phyloP scores from a whole-genome alignment of 331 rosid species.

The Acacia concinna region DNA sequence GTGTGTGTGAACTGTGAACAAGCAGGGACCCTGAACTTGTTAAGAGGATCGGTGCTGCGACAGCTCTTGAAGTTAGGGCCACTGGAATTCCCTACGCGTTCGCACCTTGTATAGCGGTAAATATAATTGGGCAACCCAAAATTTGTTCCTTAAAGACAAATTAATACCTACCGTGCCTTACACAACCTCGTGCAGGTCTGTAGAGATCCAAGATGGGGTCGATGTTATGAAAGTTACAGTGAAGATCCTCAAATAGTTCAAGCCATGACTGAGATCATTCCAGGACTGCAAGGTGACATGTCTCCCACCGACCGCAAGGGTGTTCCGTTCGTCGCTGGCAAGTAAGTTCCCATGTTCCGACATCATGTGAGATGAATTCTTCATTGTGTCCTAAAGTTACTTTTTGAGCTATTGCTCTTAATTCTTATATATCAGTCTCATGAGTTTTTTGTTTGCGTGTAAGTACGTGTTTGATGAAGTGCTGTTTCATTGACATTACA shows the following conservation, averaged over 20 bases:
- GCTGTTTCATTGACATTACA: conserved; percentile 15
- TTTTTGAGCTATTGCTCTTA: not conserved
- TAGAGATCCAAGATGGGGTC: conserved; percentile 86
- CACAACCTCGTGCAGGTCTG: conserved; percentile 47
- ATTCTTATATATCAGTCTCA: not conserved
- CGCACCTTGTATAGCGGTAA: conserved; percentile 83
- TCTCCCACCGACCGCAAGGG: conserved; percentile 47
- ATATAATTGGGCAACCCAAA: conserved; percentile 18
- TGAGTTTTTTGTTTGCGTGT: too few species aligned
- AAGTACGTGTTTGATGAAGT: conserved; percentile 14
- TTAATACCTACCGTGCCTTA: not conserved
- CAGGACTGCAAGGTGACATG: conserved; percentile 67
- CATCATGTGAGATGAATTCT: not conserved
- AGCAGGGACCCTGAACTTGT: conserved; percentile 67
- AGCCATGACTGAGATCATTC: conserved; percentile 60
- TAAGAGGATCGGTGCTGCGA: conserved; percentile 75
- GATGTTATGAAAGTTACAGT: conserved; percentile 72
- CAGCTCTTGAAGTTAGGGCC: conserved; percentile 84
- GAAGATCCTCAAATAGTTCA: conserved; percentile 62
- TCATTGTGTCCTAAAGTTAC: not conserved
- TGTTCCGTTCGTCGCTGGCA: conserved; percentile 56
- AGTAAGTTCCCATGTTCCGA: conserved; percentile 41
- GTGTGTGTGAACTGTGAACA: not conserved
- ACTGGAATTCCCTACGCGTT: conserved; percentile 70
- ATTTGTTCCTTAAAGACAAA: not conserved